Base-by-base conservation (phyloP, 2,329 filamentous ascomycete genomes). In the Monilinia aucupariae region DNA sequence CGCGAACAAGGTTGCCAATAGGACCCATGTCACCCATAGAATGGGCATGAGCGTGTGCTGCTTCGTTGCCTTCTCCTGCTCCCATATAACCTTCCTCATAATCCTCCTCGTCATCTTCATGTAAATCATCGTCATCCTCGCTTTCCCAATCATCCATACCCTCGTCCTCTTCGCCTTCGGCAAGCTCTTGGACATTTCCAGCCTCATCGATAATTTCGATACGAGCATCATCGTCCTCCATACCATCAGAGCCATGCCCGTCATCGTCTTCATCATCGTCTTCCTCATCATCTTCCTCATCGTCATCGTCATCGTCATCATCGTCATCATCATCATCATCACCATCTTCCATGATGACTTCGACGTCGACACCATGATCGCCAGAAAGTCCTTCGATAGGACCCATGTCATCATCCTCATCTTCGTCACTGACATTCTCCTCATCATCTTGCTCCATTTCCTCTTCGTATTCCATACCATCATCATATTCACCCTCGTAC, bases 381-480 rank as follows among this genome's bases (percentile, higher is more conserved):
- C 84, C 85, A 62, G 84, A 80, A 25, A 87, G 78, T 58, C 85
- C 89, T 78, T 96, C 92, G 59, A 97, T 90, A 45, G 90, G 86
- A 7, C 92, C 93, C 81, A 96, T 92, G 47, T 87, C 90, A 65
- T 86, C 87, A 59, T 96, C 91, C 66, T 89, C 82, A 65, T 96
- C 91, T 64, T 94, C 90, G 71, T 96, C 93, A 71, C 92, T 96
- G 64, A 96, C 86, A 63, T 93, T 89, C 68, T 94, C 90, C 71
- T 92, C 90, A 64, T 90, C 90, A 71, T 93, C 90, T 67, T 82
- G 84, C 0, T 86, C 86, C 72, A 90, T 82, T 39, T 92, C 92
- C 68, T 93, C 90, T 51, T 94, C 91, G 70, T 96, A 96, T 61
- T 96, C 91, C 86, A 97, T 94, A 68, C 96, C 93, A 45, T 96